Conservation (phyloP, 805 yeast species). For the Ogataea populi-albae region DNA sequence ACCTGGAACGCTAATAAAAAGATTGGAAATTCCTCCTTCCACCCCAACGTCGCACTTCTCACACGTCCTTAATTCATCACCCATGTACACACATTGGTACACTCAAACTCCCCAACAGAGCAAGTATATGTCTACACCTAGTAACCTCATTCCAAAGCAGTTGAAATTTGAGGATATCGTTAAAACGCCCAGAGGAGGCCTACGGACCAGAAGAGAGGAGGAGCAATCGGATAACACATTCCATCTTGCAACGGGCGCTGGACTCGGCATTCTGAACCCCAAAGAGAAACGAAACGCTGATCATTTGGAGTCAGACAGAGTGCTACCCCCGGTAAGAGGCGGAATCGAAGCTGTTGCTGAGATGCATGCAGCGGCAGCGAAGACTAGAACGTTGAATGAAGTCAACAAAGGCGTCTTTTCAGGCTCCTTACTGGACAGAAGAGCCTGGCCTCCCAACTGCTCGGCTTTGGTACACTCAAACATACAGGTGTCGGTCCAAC, state of each 20-base stretch:
- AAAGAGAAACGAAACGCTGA: background rate
- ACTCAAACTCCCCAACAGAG: conserved; percentile 28
- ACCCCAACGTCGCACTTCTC: conserved; percentile 34
- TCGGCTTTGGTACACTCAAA: background rate
- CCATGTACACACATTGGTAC: conserved; percentile 34
- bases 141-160: conserved; percentile 21
- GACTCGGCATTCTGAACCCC: conserved; percentile 3
- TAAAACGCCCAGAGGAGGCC: conserved; percentile 17
- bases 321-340: background rate
- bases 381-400: conserved; percentile 4
- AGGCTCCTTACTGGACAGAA: background rate
- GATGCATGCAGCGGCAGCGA: background rate
- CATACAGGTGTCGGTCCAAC: conserved; percentile 20
- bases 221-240: background rate
- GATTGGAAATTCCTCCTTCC: conserved; percentile 18
- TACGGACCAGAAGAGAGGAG: conserved; percentile 3
- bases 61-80: conserved; percentile 33
- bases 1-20: conserved; percentile 9
- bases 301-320: no score
- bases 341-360: no score
- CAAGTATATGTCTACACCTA: conserved; percentile 17
- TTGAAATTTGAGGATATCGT: conserved; percentile 24
- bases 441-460: background rate
- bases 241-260: background rate
- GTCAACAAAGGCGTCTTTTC: background rate